Base-by-base conservation (phyloP, 176 grass and related monocot genomes). In the Oryza meridionalis region DNA sequence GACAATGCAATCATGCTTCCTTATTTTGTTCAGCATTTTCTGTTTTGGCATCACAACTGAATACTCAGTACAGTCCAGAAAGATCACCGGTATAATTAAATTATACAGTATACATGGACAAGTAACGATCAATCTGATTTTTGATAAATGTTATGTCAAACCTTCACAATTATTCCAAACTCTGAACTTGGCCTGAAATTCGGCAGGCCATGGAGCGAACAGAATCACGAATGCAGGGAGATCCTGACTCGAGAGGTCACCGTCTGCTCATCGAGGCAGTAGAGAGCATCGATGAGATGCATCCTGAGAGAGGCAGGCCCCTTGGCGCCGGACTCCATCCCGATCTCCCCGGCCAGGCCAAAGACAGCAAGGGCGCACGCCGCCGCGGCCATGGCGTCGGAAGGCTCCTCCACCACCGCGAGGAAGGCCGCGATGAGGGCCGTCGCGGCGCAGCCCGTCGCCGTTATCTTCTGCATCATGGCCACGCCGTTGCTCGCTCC, bases 391-490 rank as follows among this genome's bases (percentile, higher is more conserved):
- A 93, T 70, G 3, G 80, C 31, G 46, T 91, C 85, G 3, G 84
- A 86, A 16, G 92, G 90, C 77, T 98, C 92, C 29, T 31, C 29
- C 29, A 31, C 2, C 7, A 91, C 77, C 1, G 92, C 82, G 7
- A 93, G 84, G 77, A 98, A 98, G 26, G 92, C 93, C 2, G 91
- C 75, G 10, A 98, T 88, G 6, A 98, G 85, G 37, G 91, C 89
- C 0, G 96, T 95, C 42, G 93, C 88, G 0, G 91, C 82, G 17
- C 96, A 98, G 67, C 95, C 92, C 1, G 87, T 95, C 10, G 92
- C 92, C 0, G 92, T 98, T 35, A 95, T 93, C 77, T 88, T 94
- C 84, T 95, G 93, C 90, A 98, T 89, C 96, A 95, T 81, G 37
- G 90, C 17, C 62, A 95, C 93, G 7, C 96, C 96, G 6, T 98